Evolutionary conservation across 257 asterid genomes (phyloP), one percentile per base, ranked within the genome.

Genomic region (Vinca minor): DNA sequence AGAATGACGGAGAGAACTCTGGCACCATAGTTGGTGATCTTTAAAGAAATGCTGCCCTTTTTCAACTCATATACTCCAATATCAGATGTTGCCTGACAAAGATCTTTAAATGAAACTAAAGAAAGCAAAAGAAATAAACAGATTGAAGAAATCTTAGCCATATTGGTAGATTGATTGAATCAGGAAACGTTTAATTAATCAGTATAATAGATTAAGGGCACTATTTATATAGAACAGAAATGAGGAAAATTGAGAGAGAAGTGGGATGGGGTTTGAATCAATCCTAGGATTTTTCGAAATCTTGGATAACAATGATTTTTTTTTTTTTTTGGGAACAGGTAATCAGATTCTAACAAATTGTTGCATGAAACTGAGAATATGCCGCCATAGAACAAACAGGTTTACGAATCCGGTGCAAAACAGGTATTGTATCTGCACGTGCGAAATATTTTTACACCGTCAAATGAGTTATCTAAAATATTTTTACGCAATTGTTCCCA

Each of bases 1-100:
- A 79, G 52, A 17, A 79, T 2, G 32, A 89, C 70, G 31, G 88
- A 81, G 53, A 89, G 79, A 28, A 89, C 80, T 8, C 91, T 86
- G 34, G 96, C 96, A 21, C 96, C 95, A 59, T 81, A 86, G 59
- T 86, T 89, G 8, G 91, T 84, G 69, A 89, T 77, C 66, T 78
- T 86, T 35, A 84, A 64, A 0, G 87, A 71, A 18, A 84, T 62
- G 26, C 78, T 53, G 4, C 88, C 90, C 17, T 58, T 84, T 23
- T 59, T 72, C 77, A 86, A 59, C 48, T 86, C 81, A 70, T 79
- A 89, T 0, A 83, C 54, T 62, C 66, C 66, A 11, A 54, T 80
- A 73, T 10, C n/a, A n/a, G n/a, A 62, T 47, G 78, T 68, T 23
- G 63, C 64, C 15, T 41, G 53, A 42, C 45, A 59, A 3, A 57